Evolutionary conservation across 345 rosid genomes (phyloP).

Genomic region (Lepidium sativum): DNA sequence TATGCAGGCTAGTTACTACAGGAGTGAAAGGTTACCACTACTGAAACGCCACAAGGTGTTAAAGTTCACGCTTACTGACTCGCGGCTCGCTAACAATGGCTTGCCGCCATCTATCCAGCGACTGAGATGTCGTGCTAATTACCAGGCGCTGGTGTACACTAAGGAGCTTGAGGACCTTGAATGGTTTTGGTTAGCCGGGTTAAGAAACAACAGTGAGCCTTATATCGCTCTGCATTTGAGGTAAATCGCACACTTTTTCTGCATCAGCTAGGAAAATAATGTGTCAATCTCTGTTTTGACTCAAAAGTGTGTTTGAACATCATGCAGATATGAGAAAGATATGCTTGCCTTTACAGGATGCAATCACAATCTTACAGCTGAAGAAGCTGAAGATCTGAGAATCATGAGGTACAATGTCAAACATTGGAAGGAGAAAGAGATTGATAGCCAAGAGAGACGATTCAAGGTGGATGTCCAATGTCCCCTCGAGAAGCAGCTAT

Average conservation of each 20-base stretch:
- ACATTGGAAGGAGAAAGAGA: slow-evolving; percentile 99
- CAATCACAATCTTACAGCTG: slow-evolving; percentile 67
- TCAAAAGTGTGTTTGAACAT: slow-evolving; percentile 3
- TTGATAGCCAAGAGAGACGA: slow-evolving; percentile 55
- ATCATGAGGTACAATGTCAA: slow-evolving; percentile 62
- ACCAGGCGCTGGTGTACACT: slow-evolving; percentile 57
- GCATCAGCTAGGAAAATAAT: not conserved
- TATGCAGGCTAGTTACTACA: slow-evolving; percentile 87
- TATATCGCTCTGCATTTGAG: slow-evolving; percentile 82
- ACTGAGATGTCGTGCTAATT: slow-evolving; percentile 90
- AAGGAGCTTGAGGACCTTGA: slow-evolving; percentile 66
- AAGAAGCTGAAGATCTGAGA: slow-evolving; percentile 65
- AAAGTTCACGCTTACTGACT: slow-evolving; percentile 80
- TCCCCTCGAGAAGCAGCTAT: slow-evolving; percentile 94
- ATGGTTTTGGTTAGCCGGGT: slow-evolving; percentile 56
- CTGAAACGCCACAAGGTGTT: slow-evolving; percentile 75
- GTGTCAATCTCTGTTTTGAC: not conserved
- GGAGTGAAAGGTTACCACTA: slow-evolving; percentile 52
- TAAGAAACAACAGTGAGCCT: slow-evolving; percentile 58
- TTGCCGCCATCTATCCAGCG: slow-evolving; percentile 61
- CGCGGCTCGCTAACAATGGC: slow-evolving; percentile 82
- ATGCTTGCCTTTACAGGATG: slow-evolving; percentile 99
- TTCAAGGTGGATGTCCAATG: slow-evolving; percentile 93
- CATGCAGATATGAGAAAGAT: slow-evolving; percentile 87
- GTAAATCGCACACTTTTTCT: slow-evolving; percentile 3